These are phyloP conservation scores for Dryadomyces quercus-mongolicae DNA, from an alignment of 2,329 filamentous ascomycete genomes.

Conservation along the genomic window DNA sequence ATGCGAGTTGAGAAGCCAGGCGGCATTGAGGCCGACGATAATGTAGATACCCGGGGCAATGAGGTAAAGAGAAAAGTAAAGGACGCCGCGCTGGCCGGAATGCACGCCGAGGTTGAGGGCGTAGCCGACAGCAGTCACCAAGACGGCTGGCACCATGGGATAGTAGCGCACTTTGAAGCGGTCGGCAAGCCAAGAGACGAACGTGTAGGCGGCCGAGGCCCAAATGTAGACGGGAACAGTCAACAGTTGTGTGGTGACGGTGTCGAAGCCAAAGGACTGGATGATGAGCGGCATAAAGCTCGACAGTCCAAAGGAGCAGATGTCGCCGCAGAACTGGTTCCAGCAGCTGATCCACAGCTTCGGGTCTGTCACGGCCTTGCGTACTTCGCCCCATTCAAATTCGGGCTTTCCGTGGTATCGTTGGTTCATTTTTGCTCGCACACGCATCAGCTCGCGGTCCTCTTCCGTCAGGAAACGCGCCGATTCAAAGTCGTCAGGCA, in stretches of 20 bases:
- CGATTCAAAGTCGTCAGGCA: conserved; percentile 1
- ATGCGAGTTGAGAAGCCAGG: not conserved
- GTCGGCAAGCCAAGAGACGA: conserved; percentile 17
- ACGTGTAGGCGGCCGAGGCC: conserved; percentile 14
- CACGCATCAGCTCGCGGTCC: not conserved
- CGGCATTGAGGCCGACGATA: conserved; percentile 11
- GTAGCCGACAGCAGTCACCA: conserved; percentile 6
- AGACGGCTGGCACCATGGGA: not conserved
- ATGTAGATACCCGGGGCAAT: conserved; percentile 12
- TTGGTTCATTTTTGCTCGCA: not conserved
- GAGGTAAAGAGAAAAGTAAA: conserved; percentile 12
- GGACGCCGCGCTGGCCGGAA: conserved; percentile 12
- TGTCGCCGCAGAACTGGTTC: conserved; percentile 25
- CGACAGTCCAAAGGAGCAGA: conserved; percentile 13
- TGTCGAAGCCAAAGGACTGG: conserved; percentile 18
- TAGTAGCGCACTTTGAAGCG: conserved; percentile 23
- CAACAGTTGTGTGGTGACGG: conserved; percentile 9
- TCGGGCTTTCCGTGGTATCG: not conserved
- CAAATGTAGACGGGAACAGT: conserved; percentile 22
- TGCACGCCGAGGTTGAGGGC: conserved; percentile 8
- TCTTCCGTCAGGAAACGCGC: conserved; percentile 3
- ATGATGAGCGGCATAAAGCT: conserved; percentile 24
- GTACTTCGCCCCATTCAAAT: conserved; percentile 14
- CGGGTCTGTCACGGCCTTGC: conserved; percentile 14
- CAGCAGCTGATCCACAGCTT: conserved; percentile 18